phyloP scores from a whole-genome alignment of 352 stramenopile species.

The Hyaloperonospora brassicae region DNA sequence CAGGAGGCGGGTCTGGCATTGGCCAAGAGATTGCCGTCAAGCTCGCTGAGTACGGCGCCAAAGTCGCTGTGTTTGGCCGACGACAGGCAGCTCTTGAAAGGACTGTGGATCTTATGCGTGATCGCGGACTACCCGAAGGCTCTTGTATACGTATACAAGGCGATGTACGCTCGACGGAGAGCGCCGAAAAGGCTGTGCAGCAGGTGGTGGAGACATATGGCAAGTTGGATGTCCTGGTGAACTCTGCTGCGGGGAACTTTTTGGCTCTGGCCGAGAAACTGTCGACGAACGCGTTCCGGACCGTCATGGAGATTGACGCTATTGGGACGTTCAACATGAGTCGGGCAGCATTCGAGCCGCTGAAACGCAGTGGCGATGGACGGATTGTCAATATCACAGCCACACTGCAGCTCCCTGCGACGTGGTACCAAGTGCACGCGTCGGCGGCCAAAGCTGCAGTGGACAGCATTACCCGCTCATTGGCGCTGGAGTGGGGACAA shows the following conservation, averaged over 20 bases:
- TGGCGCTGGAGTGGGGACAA: constrained; percentile 95
- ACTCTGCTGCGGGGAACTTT: constrained; percentile 93
- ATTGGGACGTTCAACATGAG: constrained; percentile 96
- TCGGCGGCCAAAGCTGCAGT: constrained; percentile 92
- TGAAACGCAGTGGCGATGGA: constrained; percentile 63
- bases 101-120: constrained; percentile 49
- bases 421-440: constrained; percentile 93
- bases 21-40: constrained; percentile 91
- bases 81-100: constrained; percentile 84
- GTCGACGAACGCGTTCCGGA: constrained; percentile 91
- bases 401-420: constrained; percentile 87
- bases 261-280: constrained; percentile 80
- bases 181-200: constrained; percentile 66
- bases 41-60: constrained; percentile 87
- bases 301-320: constrained; percentile 94
- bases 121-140: constrained; percentile 33
- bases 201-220: constrained; percentile 76
- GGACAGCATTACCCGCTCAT: constrained; percentile 90
- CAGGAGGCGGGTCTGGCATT: constrained; percentile 91
- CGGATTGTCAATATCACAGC: constrained; percentile 95
- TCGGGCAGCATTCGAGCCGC: constrained; percentile 72
- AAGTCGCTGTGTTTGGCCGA: constrained; percentile 91
- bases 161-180: constrained; percentile 85
- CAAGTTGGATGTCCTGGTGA: constrained; percentile 89
- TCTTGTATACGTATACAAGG: constrained; percentile 41